Percentiles rank a stretch among this genome's conserved stretches.
phyloP scores from a whole-genome alignment of 352 stramenopile species.

The Globisporangium recalcitrans region DNA sequence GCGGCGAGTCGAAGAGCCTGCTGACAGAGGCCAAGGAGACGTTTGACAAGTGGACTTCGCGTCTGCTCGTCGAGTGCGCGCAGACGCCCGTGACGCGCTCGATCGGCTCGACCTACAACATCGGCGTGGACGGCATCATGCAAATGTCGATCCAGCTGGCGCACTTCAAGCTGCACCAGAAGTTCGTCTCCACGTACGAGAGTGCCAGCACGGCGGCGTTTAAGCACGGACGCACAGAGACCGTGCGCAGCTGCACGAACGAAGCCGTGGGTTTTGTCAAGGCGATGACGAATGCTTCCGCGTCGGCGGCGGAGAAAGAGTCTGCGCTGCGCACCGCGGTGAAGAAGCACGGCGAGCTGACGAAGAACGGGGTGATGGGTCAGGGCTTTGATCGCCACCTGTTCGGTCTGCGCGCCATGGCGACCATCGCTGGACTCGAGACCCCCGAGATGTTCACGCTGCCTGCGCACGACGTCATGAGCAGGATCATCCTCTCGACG shows the following conservation, averaged over 20 bases:
- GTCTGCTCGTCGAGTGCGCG: conserved; percentile 63
- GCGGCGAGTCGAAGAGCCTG: conserved; percentile 46
- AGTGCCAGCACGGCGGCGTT: conserved; percentile 87
- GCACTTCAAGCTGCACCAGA: conserved; percentile 78
- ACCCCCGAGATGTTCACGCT: conserved; percentile 77
- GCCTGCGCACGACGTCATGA: conserved; percentile 73
- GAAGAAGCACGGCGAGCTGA: conserved; percentile 86
- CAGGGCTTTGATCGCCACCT: conserved; percentile 88
- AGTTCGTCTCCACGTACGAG: conserved; percentile 87
- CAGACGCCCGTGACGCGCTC: conserved; percentile 67
- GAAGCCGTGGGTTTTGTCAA: conserved; percentile 75
- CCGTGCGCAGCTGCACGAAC: conserved; percentile 86
- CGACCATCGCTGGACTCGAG: conserved; percentile 46
- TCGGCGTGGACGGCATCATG: conserved; percentile 88
- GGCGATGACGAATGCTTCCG: conserved; percentile 54
- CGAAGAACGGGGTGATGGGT: conserved; percentile 88
- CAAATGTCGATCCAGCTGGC: conserved; percentile 90
- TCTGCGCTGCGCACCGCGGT: conserved; percentile 61
- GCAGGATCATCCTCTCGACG: conserved; percentile 89
- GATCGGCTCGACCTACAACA: conserved; percentile 60
- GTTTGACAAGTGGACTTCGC: conserved; percentile 61
- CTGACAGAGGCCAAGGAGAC: conserved; percentile 63
- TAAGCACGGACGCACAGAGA: conserved; percentile 89
- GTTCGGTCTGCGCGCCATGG: conserved; percentile 74
- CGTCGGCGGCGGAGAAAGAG: conserved; percentile 54